Conservation (phyloP, 2,329 filamentous ascomycete genomes). For the Alternaria novae-zelandiae region DNA sequence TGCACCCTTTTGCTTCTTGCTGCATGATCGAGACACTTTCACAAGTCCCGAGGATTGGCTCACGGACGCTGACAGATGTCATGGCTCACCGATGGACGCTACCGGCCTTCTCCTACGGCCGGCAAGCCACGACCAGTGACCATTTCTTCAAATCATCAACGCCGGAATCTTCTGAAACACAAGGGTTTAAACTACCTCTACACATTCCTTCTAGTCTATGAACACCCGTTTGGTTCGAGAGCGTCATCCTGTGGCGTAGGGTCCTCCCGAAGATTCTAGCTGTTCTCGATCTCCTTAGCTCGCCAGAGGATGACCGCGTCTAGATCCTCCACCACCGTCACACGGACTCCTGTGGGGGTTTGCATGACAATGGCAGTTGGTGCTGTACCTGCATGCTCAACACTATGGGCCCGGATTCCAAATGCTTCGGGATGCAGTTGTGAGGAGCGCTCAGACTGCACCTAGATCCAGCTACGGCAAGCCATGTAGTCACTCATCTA, state of each 20-base stretch:
- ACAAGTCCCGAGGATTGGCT: background rate
- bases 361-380: background rate
- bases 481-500: background rate
- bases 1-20: background rate
- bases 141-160: background rate
- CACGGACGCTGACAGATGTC: background rate
- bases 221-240: background rate
- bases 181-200: background rate
- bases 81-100: background rate
- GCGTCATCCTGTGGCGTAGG: background rate
- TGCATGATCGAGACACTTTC: background rate
- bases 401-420: background rate
- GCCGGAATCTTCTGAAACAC: background rate
- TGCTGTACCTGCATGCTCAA: background rate
- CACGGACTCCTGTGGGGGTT: background rate
- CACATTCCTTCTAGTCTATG: background rate
- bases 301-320: background rate
- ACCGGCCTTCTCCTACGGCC: background rate
- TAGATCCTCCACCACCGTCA: background rate
- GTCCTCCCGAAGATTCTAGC: background rate
- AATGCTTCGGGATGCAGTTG: background rate
- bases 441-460: background rate
- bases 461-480: background rate
- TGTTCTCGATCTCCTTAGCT: background rate
- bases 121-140: background rate